Evolutionary conservation across 176 grass and related monocot species (phyloP), one percentile per base, ranked within the genome.

Genomic region (Thalia dealbata): DNA sequence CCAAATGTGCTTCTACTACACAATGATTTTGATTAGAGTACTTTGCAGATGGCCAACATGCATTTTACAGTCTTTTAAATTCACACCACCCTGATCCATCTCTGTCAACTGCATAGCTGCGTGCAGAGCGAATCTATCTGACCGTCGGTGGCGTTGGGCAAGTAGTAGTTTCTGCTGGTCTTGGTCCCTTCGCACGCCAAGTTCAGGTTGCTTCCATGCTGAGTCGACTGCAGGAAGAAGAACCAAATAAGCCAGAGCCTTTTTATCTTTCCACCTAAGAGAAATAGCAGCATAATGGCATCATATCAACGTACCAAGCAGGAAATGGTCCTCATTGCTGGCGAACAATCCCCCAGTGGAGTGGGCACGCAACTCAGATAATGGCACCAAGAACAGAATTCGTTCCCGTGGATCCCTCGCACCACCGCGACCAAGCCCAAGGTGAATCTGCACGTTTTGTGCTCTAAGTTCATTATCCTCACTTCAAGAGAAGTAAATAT

Each of bases 331-430:
- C 32, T 38, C 32, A 4, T 1, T 3, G 80, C 74, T 22, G 73
- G 64, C 61, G 87, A 74, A 74, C 89, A 97, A 27, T 73, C 88
- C 93, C 84, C 88, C 45, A 61, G 74, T 38, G 51, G 78, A 3
- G 83, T 92, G 23, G 89, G 93, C 19, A 92, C 80, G 41, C 93
- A 97, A 46, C 83, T 86, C 29, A 97, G 78, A 82, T 90, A 88
- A 61, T 86, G 85, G 73, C 93, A 97, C 89, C 89, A 97, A 7
- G 85, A 84, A 68, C 93, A 97, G 77, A 88, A 90, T 26, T 88
- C 62, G 30, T 92, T 90, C n/a, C 79, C 89, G 76, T 90, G 77
- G 43, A 90, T 82, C 42, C 93, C 89, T 54, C 83, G 71, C 76
- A 96, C 84, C 65, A 96, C 73, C 84, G 92, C 67, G 44, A 84